phyloP scores from a whole-genome alignment of 768 basidiomycete genomes.

The Boletus rex-veris region DNA sequence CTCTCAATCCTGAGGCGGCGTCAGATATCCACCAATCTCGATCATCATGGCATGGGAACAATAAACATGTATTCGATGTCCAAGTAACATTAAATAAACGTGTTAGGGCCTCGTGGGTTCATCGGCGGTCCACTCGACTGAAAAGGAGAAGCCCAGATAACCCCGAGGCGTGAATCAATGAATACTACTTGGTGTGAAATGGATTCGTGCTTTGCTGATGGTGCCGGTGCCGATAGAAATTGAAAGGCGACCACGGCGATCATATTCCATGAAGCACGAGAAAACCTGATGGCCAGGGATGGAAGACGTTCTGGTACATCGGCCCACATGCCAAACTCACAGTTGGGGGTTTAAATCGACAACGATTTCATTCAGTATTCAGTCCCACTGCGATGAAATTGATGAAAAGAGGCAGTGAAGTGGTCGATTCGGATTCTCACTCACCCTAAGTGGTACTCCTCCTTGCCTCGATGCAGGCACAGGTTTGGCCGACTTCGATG shows the following conservation, averaged over 20 bases:
- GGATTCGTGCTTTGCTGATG: constrained; percentile 21
- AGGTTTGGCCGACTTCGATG: constrained; percentile 34
- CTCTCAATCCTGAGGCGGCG: not conserved
- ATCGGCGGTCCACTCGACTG: constrained; percentile 21
- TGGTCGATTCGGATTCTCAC: constrained; percentile 25
- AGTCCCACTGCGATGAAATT: constrained; percentile 42
- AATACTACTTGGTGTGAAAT: constrained; percentile 21
- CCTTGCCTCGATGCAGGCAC: constrained; percentile 39
- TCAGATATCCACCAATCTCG: constrained; percentile 20
- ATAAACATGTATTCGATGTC: constrained; percentile 19
- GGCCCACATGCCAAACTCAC: constrained; percentile 25
- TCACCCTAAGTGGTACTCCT: constrained; percentile 41
- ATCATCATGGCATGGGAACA: constrained; percentile 28
- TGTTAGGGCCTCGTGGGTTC: constrained; percentile 31
- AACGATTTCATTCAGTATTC: constrained; percentile 20
- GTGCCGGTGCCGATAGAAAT: constrained; percentile 33
- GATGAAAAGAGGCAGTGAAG: constrained; percentile 27
- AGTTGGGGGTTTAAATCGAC: constrained; percentile 18
- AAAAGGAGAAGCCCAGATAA: constrained; percentile 24
- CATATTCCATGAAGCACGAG: constrained; percentile 32
- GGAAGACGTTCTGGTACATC: constrained; percentile 16
- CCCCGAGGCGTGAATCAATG: constrained; percentile 31
- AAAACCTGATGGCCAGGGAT: constrained; percentile 33
- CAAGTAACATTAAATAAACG: constrained; percentile 31
- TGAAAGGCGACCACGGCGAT: constrained; percentile 30